These are phyloP conservation scores for Austroboletus rostrupii DNA, from an alignment of 1,284 basidiomycete species.

Conservation along the genomic window DNA sequence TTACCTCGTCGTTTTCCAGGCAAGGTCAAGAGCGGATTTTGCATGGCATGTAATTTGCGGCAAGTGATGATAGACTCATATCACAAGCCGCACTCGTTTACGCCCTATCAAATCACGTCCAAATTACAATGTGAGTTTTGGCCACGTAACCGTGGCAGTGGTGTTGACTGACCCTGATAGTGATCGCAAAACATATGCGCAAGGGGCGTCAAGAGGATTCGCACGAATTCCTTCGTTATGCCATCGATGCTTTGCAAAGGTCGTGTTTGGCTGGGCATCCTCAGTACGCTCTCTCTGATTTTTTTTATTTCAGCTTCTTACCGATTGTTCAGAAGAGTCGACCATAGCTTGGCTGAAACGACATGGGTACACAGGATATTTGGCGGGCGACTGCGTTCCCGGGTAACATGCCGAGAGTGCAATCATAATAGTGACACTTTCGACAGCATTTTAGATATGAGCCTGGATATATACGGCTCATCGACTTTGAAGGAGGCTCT, in stretches of 20 bases:
- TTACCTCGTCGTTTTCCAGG: slow-evolving; percentile 39
- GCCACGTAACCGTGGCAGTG: neutral
- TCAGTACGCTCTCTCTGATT: slow-evolving; percentile 47
- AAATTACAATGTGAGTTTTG: slow-evolving; percentile 63
- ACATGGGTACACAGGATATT: slow-evolving; percentile 95
- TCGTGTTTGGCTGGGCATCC: slow-evolving; percentile 72
- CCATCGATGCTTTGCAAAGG: slow-evolving; percentile 88
- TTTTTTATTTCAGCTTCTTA: slow-evolving; percentile 9
- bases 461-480: slow-evolving; percentile 76
- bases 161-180: slow-evolving; percentile 39
- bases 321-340: slow-evolving; percentile 59
- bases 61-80: slow-evolving; percentile 52
- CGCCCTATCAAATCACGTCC: slow-evolving; percentile 59
- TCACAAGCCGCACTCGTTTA: slow-evolving; percentile 43
- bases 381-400: slow-evolving; percentile 87
- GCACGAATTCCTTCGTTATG: slow-evolving; percentile 96
- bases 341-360: slow-evolving; percentile 78
- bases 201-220: slow-evolving; percentile 95
- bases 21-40: slow-evolving; percentile 55
- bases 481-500: slow-evolving; percentile 73
- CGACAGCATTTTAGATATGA: slow-evolving; percentile 92
- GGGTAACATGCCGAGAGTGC: slow-evolving; percentile 88
- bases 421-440: slow-evolving; percentile 92
- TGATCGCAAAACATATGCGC: slow-evolving; percentile 88
- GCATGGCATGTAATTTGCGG: slow-evolving; percentile 74